These are phyloP conservation scores for Lodderomyces elongisporus DNA, from an alignment of 1,139 yeast species.

Conservation along the genomic window DNA sequence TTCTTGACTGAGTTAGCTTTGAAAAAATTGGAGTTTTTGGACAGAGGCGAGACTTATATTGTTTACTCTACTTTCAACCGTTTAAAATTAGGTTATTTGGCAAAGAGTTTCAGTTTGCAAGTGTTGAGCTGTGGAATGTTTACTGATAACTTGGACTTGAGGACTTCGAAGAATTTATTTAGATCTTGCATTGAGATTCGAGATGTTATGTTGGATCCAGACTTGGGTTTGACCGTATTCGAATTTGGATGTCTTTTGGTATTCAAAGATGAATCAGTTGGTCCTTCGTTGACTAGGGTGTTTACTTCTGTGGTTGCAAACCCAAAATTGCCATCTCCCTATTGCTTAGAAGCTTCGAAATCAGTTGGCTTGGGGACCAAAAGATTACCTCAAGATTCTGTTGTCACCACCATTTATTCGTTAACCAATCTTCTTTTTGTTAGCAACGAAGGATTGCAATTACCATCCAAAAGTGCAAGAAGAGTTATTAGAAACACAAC, in stretches of 20 bases:
- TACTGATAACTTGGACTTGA: conserved; percentile 34
- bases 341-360: conserved; percentile 33
- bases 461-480: conserved; percentile 19
- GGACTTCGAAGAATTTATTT: conserved; percentile 30
- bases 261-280: conserved; percentile 40
- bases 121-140: conserved; percentile 42
- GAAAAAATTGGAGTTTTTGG: conserved; percentile 39
- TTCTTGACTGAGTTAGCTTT: conserved; percentile 31
- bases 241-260: conserved; percentile 54
- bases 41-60: conserved; percentile 41
- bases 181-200: conserved; percentile 37
- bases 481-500: conserved; percentile 16
- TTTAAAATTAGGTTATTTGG: conserved; percentile 37
- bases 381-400: conserved; percentile 66
- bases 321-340: conserved; percentile 29
- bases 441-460: conserved; percentile 36
- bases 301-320: conserved; percentile 47
- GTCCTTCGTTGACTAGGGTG: conserved; percentile 44
- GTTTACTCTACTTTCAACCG: conserved; percentile 39
- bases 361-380: conserved; percentile 44
- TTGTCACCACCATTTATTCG: conserved; percentile 83
- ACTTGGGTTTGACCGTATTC: conserved; percentile 45
- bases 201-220: conserved; percentile 40
- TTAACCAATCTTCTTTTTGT: conserved; percentile 69
- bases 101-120: conserved; percentile 37